Base-by-base conservation (phyloP, 2,329 filamentous ascomycete genomes). In the Ceratocystis papillata region DNA sequence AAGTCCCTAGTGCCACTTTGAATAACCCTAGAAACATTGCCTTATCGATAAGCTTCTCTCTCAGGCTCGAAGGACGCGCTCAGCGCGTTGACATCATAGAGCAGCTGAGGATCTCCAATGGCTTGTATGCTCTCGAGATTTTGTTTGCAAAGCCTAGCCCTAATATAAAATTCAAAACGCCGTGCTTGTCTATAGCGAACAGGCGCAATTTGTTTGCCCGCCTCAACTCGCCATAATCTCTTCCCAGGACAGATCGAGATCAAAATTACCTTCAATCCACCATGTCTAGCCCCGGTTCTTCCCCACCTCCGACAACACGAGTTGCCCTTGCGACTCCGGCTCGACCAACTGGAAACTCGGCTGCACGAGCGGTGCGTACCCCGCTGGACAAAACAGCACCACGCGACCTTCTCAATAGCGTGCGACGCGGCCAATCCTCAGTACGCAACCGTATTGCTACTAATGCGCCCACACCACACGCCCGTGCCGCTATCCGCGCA, bases 381-480 rank as follows among this genome's bases (percentile, higher is more conserved):
- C 78, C 79, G 2, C 77, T 78, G 68, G 72, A 76, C 64, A 74
- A 75, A 45, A 73, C 69, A 30, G 70, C 70, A 37, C 68, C 74
- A 2, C 74, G 75, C 30, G 74, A 77, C 20, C 71, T 76, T 41
- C 73, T 76, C 60, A 76, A 75, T 63, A 77, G 76, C 2, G 70
- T 75, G 41, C 72, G 75, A 15, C 75, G 75, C 41, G 78, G 77
- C 10, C 76, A 77, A 50, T 78, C 79, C 8, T 67, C 63, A 25
- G 69, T 63, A 8, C 67, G 63, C 17, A 33, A 59, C 12, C 53
- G 53, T 28, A 50, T 44, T 0, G 33, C 30, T 2, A 59, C 66
- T 69, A 76, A 78, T 73, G 76, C 76, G 12, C 76, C 79, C 2
- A 87, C 84, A 20, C 84, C 84, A 0, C 84, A 87, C 72, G 83